Evolutionary conservation across 129 eudicot genomes (phyloP).

Genomic region (Silybum marianum): DNA sequence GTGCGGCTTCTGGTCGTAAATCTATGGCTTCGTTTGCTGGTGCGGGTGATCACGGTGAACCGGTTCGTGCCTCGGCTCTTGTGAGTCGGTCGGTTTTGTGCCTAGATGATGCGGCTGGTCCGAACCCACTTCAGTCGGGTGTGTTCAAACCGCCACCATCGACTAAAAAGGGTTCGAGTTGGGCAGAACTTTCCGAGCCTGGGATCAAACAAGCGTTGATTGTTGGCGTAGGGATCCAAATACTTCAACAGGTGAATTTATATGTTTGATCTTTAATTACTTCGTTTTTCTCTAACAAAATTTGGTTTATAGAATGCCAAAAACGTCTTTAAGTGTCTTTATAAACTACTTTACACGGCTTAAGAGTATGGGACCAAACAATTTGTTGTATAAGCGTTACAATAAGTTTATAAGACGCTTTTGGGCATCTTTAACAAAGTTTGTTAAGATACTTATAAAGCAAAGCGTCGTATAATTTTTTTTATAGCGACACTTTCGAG

Average conservation of each 20-base stretch:
- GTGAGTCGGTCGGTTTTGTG: constrained; percentile 83
- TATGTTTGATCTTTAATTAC: background rate
- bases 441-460: background rate
- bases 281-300: background rate
- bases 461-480: background rate
- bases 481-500: background rate
- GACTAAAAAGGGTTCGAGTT: constrained; percentile 48
- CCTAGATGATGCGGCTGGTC: constrained; percentile 40
- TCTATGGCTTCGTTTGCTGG: constrained; percentile 56
- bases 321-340: background rate
- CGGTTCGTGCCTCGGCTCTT: constrained; percentile 76
- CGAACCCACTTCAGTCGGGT: constrained; percentile 46
- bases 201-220: constrained; percentile 86
- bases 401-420: background rate
- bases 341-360: background rate
- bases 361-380: background rate
- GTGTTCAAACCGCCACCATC: constrained; percentile 44
- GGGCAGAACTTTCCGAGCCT: constrained; percentile 81
- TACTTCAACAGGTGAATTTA: constrained; percentile 87
- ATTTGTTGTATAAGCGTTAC: background rate
- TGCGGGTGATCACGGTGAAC: constrained; percentile 49
- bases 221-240: constrained; percentile 89
- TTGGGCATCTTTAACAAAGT: background rate
- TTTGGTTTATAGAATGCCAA: background rate
- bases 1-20: constrained; percentile 56